Conservation (phyloP, 306 rosid species). For the Aeschynomene evenia region DNA sequence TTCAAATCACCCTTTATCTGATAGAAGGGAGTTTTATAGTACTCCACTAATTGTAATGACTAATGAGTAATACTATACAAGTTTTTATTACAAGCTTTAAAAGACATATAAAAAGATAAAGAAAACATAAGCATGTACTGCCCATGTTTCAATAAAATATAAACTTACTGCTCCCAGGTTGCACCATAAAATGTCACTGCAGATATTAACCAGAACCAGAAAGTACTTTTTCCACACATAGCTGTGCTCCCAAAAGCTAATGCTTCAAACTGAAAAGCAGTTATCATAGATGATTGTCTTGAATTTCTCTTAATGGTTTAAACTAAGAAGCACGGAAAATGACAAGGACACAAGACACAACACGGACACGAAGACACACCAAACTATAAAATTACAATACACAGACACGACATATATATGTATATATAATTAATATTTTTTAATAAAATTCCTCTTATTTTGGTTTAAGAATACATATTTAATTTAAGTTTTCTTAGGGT, state of each 20-base stretch:
- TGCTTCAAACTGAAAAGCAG: constrained; percentile 66
- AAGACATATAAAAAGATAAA: not conserved
- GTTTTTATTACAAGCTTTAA: not conserved
- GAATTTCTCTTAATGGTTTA: constrained; percentile 26
- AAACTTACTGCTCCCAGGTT: constrained; percentile 98
- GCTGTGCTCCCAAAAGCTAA: constrained; percentile 95
- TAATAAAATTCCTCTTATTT: no score
- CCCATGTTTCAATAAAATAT: constrained; percentile 6
- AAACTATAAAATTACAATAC: no score
- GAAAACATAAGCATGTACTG: not conserved
- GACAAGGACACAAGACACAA: no score
- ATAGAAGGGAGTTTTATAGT: not conserved
- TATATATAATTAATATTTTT: no score
- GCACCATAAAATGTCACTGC: constrained; percentile 90
- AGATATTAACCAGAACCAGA: constrained; percentile 97
- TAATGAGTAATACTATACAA: not conserved
- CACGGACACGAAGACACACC: no score
- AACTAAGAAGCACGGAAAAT: no score
- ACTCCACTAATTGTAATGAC: constrained; percentile 2
- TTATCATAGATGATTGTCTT: constrained; percentile 23
- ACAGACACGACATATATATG: no score
- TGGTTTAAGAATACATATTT: no score
- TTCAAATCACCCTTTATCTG: constrained; percentile 16
- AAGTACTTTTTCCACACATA: constrained; percentile 80
- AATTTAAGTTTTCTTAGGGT: no score